Evolutionary conservation across 2,329 filamentous ascomycete genomes (phyloP).

Genomic region (Neoarthrinium moseri): DNA sequence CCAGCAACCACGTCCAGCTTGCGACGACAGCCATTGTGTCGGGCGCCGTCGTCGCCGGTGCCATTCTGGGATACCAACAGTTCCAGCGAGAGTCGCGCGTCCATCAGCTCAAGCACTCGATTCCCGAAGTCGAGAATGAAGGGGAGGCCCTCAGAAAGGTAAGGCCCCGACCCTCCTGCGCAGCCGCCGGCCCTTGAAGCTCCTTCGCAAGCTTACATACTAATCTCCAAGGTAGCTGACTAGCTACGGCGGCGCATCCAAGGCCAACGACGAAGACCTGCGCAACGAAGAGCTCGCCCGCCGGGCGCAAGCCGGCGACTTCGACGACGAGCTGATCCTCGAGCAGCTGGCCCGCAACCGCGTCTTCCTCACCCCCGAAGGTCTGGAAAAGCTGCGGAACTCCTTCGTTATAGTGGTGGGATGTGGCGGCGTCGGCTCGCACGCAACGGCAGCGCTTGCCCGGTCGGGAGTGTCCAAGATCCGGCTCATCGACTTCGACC

Average conservation of each 20-base stretch:
- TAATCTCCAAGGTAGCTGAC: slow-evolving; percentile 50
- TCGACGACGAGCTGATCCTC: slow-evolving; percentile 78
- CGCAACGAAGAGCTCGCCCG: slow-evolving; percentile 58
- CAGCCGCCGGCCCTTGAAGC: neutral
- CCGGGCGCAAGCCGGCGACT: slow-evolving; percentile 62
- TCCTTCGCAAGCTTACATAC: neutral
- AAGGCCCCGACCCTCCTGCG: slow-evolving; percentile 7
- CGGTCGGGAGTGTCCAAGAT: slow-evolving; percentile 87
- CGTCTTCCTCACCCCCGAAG: slow-evolving; percentile 66
- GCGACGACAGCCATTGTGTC: slow-evolving; percentile 69
- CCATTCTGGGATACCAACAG: slow-evolving; percentile 61
- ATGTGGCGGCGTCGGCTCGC: slow-evolving; percentile 91
- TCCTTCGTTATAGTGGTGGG: slow-evolving; percentile 89
- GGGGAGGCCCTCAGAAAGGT: slow-evolving; percentile 36
- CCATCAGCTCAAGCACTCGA: slow-evolving; percentile 58
- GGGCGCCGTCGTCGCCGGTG: slow-evolving; percentile 57
- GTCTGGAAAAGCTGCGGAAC: slow-evolving; percentile 73
- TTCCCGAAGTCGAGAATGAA: slow-evolving; percentile 41
- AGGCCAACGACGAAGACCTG: slow-evolving; percentile 58
- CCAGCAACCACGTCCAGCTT: slow-evolving; percentile 57
- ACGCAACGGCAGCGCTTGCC: slow-evolving; percentile 81
- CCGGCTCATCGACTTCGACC: slow-evolving; percentile 92
- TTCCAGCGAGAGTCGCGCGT: slow-evolving; percentile 55
- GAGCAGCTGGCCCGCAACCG: slow-evolving; percentile 69
- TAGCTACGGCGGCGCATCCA: slow-evolving; percentile 55